Evolutionary conservation across 805 yeast genomes (phyloP), one percentile per base, ranked within the genome.

Genomic region (Suhomyces sp.): DNA sequence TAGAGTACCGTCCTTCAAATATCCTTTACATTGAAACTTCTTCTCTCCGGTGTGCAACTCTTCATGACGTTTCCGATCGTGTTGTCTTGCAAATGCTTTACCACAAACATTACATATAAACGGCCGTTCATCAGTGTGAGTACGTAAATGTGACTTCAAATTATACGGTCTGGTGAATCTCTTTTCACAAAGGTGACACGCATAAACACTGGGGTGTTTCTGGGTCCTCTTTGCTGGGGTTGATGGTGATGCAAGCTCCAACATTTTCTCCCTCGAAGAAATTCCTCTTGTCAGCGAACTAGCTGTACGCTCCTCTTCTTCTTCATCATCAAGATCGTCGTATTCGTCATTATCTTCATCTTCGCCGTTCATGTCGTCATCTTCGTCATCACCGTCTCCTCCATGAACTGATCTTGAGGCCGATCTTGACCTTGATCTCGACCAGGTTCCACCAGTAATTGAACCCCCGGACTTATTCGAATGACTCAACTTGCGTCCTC

Each of bases 131-230:
- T 83, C 83, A 0, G 95, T 84, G 56, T 86, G 98, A 0, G 98
- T 91, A 39, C 96, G 69, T 53, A 85, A 65, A 61, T 91, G 98
- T 0, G 96, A 86, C 48, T 91, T 87, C 46, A 91, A 68, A 54
- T 93, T 93, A 58, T 93, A 93, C 0, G 96, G 96, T 36, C 98
- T 66, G 2, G 98, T 91, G 56, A 91, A 91, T 31, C 81, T 67
- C 60, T 88, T 88, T 25, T 80, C 88, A 60, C 98, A 91, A 27
- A 85, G 61, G 39, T 81, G 79, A 58, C 98, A 91, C 2, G 83
- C 83, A 58, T 76, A 85, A 6, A 78, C 71, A 17, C 85, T 76
- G 0, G 91, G 91, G 51, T 81, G 81, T 42, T 81, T 83, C 48
- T 83, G 88, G 5, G 74, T 67, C 16, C 85, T 60, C 51, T 74